Base-by-base conservation (phyloP, 805 yeast genomes). In the Candida krabiensis region DNA sequence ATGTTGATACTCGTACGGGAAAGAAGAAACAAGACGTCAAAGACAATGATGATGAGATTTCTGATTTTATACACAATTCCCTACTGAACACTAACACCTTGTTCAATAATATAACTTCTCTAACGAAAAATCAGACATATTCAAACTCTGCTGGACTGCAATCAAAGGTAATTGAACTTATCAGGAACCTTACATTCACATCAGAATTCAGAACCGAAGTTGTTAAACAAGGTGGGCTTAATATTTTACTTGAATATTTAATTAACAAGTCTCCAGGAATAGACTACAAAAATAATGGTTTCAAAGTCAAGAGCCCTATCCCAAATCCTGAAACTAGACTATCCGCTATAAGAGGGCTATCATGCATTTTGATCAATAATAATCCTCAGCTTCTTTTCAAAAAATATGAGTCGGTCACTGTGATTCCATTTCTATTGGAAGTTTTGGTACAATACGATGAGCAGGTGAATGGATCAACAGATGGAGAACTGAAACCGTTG, bases 371-470 rank as follows among this genome's bases (percentile, higher is more conserved):
- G 23, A 66, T 74, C 7, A 61, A 69, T 22, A 68, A 64, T 25
- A 60, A 75, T 38, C 79, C 80, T 0, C 37, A 49, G 29, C 28
- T 68, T 5, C 61, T 70, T 1, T 70, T 71, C 44, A 56, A 61
- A 4, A 64, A 68, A 35, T 62, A 57, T 34, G 71, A 69, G 24
- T 50, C 64, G 5, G 55, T 61, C n/a, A 66, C 75, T 0, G 57
- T 71, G 17, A 51, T 75, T 8, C 76, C 79, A 0, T 77, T 75
- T 43, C 55, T 78, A 30, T 52, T 66, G 4, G 83, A 77, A 49
- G 53, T 73, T 7, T 41, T 75, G 17, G 71, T 73, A 2, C 71
- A 62, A 34, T 70, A 67, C 39, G 59, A 52, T 30, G 33, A 43
- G 17, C 49, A 54, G n/a, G 26, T 33, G 1, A 52, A 54, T 28